Evolutionary conservation across 257 asterid species (phyloP).

Genomic region (Solanum clarkiae): DNA sequence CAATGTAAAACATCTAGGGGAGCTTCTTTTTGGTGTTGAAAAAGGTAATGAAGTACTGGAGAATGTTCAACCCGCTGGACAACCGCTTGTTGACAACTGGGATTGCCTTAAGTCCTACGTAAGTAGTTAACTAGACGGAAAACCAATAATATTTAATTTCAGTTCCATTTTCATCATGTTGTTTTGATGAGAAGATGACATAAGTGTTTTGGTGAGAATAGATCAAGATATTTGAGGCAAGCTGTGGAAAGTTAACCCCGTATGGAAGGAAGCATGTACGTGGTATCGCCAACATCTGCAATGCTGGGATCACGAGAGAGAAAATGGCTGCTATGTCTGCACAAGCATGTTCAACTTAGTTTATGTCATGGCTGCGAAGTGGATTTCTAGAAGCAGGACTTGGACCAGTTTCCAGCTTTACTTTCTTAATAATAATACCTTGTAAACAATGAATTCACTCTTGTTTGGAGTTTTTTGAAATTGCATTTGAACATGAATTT

Average conservation of each 20-base stretch:
- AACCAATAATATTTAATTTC: neutral
- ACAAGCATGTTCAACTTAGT: conserved; percentile 41
- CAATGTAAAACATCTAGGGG: conserved; percentile 53
- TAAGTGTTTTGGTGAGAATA: neutral
- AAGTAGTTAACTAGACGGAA: neutral
- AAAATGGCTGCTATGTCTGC: conserved; percentile 69
- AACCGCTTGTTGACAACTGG: conserved; percentile 18
- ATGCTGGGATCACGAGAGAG: conserved; percentile 48
- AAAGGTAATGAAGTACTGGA: conserved; percentile 48
- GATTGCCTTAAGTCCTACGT: conserved; percentile 79
- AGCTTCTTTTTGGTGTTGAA: conserved; percentile 71
- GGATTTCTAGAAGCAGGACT: neutral
- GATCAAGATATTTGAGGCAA: conserved; percentile 66
- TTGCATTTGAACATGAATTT: no score
- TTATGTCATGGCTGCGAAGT: neutral
- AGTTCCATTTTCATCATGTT: neutral
- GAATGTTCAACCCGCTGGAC: conserved; percentile 49
- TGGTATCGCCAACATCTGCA: conserved; percentile 79
- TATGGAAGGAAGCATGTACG: conserved; percentile 97
- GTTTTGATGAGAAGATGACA: neutral
- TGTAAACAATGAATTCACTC: no score
- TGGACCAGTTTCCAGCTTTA: neutral
- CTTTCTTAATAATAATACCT: neutral
- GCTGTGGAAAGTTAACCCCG: conserved; percentile 65
- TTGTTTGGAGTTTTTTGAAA: no score